Conservation (phyloP, 768 basidiomycete genomes). For the Solioccasus polychromus region DNA sequence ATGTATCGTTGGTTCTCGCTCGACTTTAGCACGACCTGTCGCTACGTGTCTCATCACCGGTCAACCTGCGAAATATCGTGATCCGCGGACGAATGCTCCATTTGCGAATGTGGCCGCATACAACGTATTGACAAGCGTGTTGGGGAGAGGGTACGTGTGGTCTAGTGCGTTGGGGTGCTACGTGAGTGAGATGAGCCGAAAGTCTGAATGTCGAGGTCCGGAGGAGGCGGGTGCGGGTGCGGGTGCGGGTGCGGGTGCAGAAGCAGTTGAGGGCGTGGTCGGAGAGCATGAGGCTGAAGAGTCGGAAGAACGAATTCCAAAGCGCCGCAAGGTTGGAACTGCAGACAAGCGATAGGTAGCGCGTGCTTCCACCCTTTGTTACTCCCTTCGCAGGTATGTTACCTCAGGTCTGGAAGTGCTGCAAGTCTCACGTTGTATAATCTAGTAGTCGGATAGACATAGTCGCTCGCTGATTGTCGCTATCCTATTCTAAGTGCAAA, state of each 20-base stretch:
- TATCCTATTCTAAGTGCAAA: too few species aligned
- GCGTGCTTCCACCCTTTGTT: not conserved
- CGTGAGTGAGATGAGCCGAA: too few species aligned
- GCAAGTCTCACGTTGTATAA: too few species aligned
- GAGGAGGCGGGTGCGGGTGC: not conserved
- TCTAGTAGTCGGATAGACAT: too few species aligned
- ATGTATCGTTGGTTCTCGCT: not conserved
- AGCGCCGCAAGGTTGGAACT: conserved; percentile 14
- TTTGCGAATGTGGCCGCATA: conserved; percentile 73
- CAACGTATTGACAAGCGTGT: conserved; percentile 53
- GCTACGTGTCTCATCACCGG: conserved; percentile 79
- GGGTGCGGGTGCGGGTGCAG: not conserved
- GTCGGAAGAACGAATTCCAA: conserved; percentile 9
- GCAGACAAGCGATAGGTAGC: conserved; percentile 2
- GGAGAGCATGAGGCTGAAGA: not conserved
- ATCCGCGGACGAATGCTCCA: conserved; percentile 77
- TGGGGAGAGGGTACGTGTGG: conserved; percentile 75
- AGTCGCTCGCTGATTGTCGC: too few species aligned
- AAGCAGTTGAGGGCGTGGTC: not conserved
- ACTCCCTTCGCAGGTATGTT: not conserved
- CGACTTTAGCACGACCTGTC: conserved; percentile 49
- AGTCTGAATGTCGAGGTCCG: not conserved
- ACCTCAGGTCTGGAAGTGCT: too few species aligned
- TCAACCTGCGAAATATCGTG: conserved; percentile 68
- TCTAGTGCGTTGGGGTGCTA: conserved; percentile 42